phyloP scores from a whole-genome alignment of 495 filamentous ascomycete genomes.

The Trichoderma virens region DNA sequence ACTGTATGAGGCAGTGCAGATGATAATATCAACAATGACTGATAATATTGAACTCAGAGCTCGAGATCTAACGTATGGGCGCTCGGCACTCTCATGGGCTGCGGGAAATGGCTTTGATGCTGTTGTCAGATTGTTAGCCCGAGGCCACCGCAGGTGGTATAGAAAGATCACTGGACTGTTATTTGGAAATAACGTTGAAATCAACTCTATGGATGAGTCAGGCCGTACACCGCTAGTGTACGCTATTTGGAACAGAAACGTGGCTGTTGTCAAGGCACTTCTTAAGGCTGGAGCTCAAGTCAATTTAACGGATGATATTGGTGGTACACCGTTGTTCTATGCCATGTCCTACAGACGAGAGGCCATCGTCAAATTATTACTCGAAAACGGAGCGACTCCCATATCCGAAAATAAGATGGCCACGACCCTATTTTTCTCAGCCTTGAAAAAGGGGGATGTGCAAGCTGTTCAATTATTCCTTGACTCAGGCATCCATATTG shows the following conservation, averaged over 20 bases:
- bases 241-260: neutral
- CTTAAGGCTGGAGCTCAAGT: neutral
- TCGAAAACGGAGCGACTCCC: too few relatives aligned
- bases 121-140: constrained; percentile 20
- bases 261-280: neutral
- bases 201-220: neutral
- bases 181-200: neutral
- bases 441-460: too few relatives aligned
- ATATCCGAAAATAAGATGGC: too few relatives aligned
- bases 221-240: neutral
- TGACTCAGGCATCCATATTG: too few relatives aligned
- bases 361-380: too few relatives aligned
- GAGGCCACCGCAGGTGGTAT: neutral
- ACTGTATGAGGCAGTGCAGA: neutral
- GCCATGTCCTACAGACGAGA: too few relatives aligned
- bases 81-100: constrained; percentile 23
- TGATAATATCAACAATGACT: neutral
- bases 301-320: neutral
- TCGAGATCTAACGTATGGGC: constrained; percentile 10
- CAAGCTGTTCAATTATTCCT: too few relatives aligned
- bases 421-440: too few relatives aligned
- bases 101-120: constrained; percentile 18
- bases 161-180: neutral
- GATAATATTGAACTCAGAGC: neutral
- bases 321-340: neutral